Evolutionary conservation across 345 rosid genomes (phyloP).

Genomic region (Pugionium cornutum): DNA sequence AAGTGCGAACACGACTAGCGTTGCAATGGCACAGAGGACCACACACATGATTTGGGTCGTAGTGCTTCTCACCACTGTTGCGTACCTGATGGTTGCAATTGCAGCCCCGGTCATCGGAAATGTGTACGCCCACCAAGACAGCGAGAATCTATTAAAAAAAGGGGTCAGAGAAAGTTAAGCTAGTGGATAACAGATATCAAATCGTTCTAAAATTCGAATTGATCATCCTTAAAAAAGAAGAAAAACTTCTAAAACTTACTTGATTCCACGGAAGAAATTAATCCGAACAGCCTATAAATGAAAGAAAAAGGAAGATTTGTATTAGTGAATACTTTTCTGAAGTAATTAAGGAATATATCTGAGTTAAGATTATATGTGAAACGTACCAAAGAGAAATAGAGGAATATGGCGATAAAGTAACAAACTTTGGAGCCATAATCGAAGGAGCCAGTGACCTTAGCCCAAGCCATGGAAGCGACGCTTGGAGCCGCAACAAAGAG

Average conservation of each 20-base stretch:
- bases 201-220: neutral
- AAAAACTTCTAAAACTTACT: constrained; percentile 35
- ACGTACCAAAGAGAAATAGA: constrained; percentile 70
- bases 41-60: constrained; percentile 53
- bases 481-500: constrained; percentile 89
- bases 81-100: constrained; percentile 66
- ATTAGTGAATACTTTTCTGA: constrained; percentile 1
- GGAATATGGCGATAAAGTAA: constrained; percentile 77
- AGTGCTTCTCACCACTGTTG: constrained; percentile 49
- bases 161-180: neutral
- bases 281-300: constrained; percentile 60
- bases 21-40: constrained; percentile 48
- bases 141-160: constrained; percentile 59
- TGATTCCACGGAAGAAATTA: constrained; percentile 76
- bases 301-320: constrained; percentile 6
- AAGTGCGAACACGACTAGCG: constrained; percentile 57
- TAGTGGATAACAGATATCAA: neutral
- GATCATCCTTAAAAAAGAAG: neutral
- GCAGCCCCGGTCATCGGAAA: constrained; percentile 87
- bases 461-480: constrained; percentile 90
- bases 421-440: constrained; percentile 69
- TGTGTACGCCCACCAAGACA: constrained; percentile 98
- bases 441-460: constrained; percentile 69
- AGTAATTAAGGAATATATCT: neutral
- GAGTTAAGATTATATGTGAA: neutral